Base-by-base conservation (phyloP, 2,329 filamentous ascomycete species). In the Paradendryphiella salina region DNA sequence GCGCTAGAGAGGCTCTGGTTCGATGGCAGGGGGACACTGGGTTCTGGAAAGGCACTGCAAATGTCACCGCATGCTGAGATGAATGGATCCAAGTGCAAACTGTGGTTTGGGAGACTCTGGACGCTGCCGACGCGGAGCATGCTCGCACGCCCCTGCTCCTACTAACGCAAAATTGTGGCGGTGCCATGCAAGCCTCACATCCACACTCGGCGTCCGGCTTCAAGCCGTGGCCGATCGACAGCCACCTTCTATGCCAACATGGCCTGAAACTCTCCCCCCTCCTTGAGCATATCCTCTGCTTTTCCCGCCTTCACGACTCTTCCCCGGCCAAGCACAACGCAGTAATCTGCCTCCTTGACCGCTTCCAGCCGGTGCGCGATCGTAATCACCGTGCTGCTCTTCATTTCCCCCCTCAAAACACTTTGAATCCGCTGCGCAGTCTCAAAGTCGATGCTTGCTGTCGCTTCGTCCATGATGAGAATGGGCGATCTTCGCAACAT, bases 391-490 rank as follows among this genome's bases (percentile, higher is more conserved):
- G 85, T 87, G 54, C 80, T 82, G 50, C 77, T 76, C 40, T 69
- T 74, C 76, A 84, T 75, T 67, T 84, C 82, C 59, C 82, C 79
- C 38, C 80, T 73, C 63, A 85, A 63, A 14, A 84, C 75, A 44
- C 74, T 72, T 63, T 84, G 80, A 37, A 85, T 82, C 51, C 79
- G 68, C 61, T 75, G 73, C 13, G 83, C 82, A 1, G 83, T 86
- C 55, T 85, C 82, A 44, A 79, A 76, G 65, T 87, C 85, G 54
- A 86, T 84, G 40, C 80, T 83, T 2, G 84, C 84, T 1, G 84
- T 86, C 2, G 84, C 84, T 61, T 87, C 85, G 60, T 88, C 85
- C 63, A 88, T 77, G 42, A 88, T 81, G 8, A 88, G 75, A 54
- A 87, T 80, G 0, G 82, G 74, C 50, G 82, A 84, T n/a, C 81